phyloP scores from a whole-genome alignment of 192 early-diverging fungal genomes.

The Pilaira anomala region DNA sequence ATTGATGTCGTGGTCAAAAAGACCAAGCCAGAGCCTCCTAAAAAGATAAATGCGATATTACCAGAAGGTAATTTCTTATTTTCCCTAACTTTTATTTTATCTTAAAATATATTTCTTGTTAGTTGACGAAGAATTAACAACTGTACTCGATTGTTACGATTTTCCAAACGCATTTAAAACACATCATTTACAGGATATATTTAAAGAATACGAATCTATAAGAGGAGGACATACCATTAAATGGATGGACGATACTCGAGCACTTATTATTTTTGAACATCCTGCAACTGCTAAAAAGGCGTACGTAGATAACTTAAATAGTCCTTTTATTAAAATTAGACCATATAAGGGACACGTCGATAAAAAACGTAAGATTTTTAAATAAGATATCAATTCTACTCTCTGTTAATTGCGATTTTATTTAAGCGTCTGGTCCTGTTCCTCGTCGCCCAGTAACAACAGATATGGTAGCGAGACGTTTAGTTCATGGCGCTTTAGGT shows the following conservation, averaged over 20 bases:
- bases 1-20: too few relatives aligned
- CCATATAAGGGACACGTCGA: constrained; percentile 10
- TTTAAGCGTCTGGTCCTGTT: constrained; percentile 16
- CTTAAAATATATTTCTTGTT: constrained; percentile 24
- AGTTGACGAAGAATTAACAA: constrained; percentile 36
- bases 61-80: too few relatives aligned
- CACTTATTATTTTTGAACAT: constrained; percentile 66
- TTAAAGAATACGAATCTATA: constrained; percentile 54
- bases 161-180: constrained; percentile 69
- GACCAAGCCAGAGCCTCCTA: too few relatives aligned
- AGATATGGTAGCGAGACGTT: constrained; percentile 71
- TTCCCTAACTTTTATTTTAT: not conserved
- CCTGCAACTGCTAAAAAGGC: constrained; percentile 58
- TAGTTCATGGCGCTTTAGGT: constrained; percentile 75
- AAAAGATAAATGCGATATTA: too few relatives aligned
- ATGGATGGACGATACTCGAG: constrained; percentile 70
- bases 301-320: constrained; percentile 48
- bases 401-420: not conserved
- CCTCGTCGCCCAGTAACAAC: constrained; percentile 47
- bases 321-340: constrained; percentile 50
- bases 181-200: constrained; percentile 64
- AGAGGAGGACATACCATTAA: constrained; percentile 69
- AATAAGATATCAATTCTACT: not conserved
- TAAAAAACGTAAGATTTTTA: constrained; percentile 13
- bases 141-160: constrained; percentile 53